Evolutionary conservation across 257 asterid species (phyloP), one percentile per base, ranked within the genome.

Genomic region (Solanum paucissectum): DNA sequence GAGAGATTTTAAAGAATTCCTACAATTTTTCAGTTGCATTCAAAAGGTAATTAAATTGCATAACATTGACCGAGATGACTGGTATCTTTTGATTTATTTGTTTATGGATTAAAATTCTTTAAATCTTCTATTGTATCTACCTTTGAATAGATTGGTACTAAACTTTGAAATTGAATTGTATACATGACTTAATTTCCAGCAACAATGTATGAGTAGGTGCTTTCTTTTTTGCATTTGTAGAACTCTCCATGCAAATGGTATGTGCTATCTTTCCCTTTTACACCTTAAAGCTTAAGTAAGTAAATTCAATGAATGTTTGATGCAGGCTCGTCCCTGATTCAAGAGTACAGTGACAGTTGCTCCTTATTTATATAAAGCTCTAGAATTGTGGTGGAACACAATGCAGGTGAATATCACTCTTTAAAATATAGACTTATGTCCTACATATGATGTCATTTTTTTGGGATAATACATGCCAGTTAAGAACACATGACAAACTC

Each of bases 341-440:
- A 49, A 83, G 81, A 62, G 40, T 52, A 69, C 33, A 42, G 82
- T 85, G 88, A 46, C 84, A 58, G 49, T 69, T 73, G 68, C 25
- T 46, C 84, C 75, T 85, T 85, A 68, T 13, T 83, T 75, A 73
- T 81, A 77, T 68, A 73, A 87, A 49, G 38, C 42, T 75, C 62
- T 60, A 52, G 86, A 85, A 76, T 89, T 84, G 87, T 73, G 38
- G 66, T 40, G 46, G 87, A 76, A 64, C 25, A 44, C 64, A 81
- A 71, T 86, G 88, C 89, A 86, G 89, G 91, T 87, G 34, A 75
- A 83, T 87, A 44, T 88, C 73, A 38, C 32, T 23, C 52, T 85
- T 62, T 49, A 29, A 81, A 20, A 81, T 46, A 29, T 81, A 29
- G 44, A 52, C 25, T 10, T 25, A 21, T 33, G 9, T 34, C 74